Conservation (phyloP, 495 filamentous ascomycete genomes). For the Hyaloscypha hepaticicola region DNA sequence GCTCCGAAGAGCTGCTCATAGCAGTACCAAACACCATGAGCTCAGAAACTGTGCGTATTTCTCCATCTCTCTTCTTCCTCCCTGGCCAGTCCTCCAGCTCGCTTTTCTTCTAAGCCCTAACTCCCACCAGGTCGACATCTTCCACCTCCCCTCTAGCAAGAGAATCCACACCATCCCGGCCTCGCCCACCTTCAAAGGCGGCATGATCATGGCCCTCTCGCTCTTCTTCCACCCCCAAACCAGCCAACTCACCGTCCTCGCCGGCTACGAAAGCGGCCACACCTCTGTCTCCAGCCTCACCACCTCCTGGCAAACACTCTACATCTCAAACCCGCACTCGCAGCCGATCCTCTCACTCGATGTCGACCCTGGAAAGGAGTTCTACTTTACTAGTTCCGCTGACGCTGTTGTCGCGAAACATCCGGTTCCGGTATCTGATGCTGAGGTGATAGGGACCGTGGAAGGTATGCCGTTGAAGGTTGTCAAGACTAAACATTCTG, state of each 20-base stretch:
- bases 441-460: background rate
- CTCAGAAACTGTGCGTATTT: constrained; percentile 62
- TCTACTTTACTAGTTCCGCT: constrained; percentile 79
- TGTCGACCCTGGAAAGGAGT: constrained; percentile 45
- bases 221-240: constrained; percentile 49
- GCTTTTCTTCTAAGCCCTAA: background rate
- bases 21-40: constrained; percentile 76
- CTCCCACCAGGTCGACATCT: constrained; percentile 69
- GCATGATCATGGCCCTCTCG: constrained; percentile 88
- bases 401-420: constrained; percentile 50
- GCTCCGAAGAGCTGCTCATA: constrained; percentile 51
- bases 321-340: constrained; percentile 65
- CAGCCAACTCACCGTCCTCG: constrained; percentile 46
- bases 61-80: background rate
- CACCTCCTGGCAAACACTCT: constrained; percentile 58
- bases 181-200: constrained; percentile 57
- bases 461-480: constrained; percentile 50
- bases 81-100: background rate
- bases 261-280: constrained; percentile 87
- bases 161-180: constrained; percentile 66
- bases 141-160: constrained; percentile 72
- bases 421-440: constrained; percentile 45
- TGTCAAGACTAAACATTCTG: constrained; percentile 79
- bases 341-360: constrained; percentile 86
- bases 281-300: constrained; percentile 49